Percentiles rank a stretch among this genome's conserved stretches.
These are phyloP conservation scores for Byssoonygena ceratinophila DNA, from an alignment of 2,329 filamentous ascomycete species.

Conservation along the genomic window DNA sequence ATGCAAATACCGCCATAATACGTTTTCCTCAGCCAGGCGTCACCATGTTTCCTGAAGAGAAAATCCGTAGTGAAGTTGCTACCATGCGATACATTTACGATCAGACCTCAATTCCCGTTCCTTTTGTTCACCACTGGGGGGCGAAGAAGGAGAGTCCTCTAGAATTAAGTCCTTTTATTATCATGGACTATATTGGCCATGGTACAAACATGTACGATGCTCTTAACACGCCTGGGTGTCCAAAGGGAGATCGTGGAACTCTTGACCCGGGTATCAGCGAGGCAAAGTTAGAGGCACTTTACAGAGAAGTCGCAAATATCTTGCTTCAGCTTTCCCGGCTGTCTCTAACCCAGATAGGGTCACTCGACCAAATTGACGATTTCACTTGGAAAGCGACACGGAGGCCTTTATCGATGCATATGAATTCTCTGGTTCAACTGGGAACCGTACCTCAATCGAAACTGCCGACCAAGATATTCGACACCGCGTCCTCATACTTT, in stretches of 20 bases:
- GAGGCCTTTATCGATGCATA: slow-evolving; percentile 35
- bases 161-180: slow-evolving; percentile 27
- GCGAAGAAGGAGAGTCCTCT: slow-evolving; percentile 17
- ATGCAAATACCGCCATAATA: slow-evolving; percentile 14
- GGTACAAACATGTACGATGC: slow-evolving; percentile 18
- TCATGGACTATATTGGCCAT: slow-evolving; percentile 26
- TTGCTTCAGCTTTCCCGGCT: slow-evolving; percentile 31
- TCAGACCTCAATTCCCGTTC: slow-evolving; percentile 18
- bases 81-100: slow-evolving; percentile 17
- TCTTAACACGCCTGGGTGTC: slow-evolving; percentile 22
- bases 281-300: slow-evolving; percentile 27
- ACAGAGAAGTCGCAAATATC: slow-evolving; percentile 34
- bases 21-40: slow-evolving; percentile 18
- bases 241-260: slow-evolving; percentile 22
- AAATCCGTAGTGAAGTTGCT: slow-evolving; percentile 18
- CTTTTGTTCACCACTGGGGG: slow-evolving; percentile 18
- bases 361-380: slow-evolving; percentile 23
- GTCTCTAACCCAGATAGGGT: slow-evolving; percentile 34
- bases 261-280: slow-evolving; percentile 29
- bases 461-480: slow-evolving; percentile 10
- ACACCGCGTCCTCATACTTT: slow-evolving; percentile 14
- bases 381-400: slow-evolving; percentile 22
- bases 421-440: slow-evolving; percentile 32
- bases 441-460: slow-evolving; percentile 20
- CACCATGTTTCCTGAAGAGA: slow-evolving; percentile 22